These are phyloP conservation scores for Areca catechu DNA, from an alignment of 176 grass and related monocot genomes.

Conservation along the genomic window DNA sequence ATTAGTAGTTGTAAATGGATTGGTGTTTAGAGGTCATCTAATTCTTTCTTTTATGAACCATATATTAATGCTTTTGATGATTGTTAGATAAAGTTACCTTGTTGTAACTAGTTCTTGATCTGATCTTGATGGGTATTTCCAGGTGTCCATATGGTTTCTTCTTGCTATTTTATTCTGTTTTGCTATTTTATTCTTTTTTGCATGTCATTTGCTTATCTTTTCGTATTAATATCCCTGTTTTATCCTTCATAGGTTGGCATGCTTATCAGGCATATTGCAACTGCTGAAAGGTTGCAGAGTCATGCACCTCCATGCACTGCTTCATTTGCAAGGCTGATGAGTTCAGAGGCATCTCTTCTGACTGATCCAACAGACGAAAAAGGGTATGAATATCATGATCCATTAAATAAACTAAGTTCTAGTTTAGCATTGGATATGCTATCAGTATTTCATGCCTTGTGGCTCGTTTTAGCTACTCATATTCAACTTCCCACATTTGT, in stretches of 20 bases:
- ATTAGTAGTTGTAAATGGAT: too few relatives aligned
- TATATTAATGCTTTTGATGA: too few relatives aligned
- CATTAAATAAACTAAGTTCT: neutral
- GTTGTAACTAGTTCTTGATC: too few relatives aligned
- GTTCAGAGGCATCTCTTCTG: slow-evolving; percentile 41
- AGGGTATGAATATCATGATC: slow-evolving; percentile 30
- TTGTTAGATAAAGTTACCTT: too few relatives aligned
- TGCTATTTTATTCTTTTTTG: neutral
- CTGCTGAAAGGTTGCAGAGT: slow-evolving; percentile 25
- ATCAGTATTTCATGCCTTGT: too few relatives aligned
- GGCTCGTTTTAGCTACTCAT: too few relatives aligned
- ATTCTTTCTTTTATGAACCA: too few relatives aligned
- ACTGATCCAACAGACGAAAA: slow-evolving; percentile 45
- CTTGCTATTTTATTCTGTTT: neutral
- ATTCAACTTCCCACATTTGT: slow-evolving; percentile 5
- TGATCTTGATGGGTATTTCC: too few relatives aligned
- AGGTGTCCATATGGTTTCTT: neutral
- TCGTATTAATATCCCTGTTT: neutral
- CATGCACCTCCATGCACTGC: slow-evolving; percentile 21
- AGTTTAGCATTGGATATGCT: neutral
- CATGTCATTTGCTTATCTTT: neutral
- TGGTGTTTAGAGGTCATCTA: too few relatives aligned
- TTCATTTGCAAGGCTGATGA: slow-evolving; percentile 43
- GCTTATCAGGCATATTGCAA: slow-evolving; percentile 38
- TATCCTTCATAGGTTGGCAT: slow-evolving; percentile 30